Percentiles rank a stretch among this genome's conserved stretches.
Evolutionary conservation across 2,329 filamentous ascomycete genomes (phyloP).

Genomic region (Thermoascus crustaceus): DNA sequence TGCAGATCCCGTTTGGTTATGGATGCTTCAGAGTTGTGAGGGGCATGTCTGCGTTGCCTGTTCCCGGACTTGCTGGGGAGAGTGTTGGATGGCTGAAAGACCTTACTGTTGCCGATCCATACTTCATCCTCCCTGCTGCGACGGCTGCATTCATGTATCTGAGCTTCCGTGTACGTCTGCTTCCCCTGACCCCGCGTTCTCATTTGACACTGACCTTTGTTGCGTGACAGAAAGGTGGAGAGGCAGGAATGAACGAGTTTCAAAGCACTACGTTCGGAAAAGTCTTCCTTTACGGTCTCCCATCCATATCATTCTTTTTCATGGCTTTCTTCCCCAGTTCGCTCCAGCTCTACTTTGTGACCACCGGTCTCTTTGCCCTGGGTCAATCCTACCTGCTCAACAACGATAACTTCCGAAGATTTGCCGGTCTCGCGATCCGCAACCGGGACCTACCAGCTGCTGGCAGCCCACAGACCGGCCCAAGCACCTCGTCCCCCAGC

Average conservation of each 20-base stretch:
- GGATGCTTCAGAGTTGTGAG: constrained; percentile 72
- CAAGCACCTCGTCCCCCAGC: constrained; percentile 5
- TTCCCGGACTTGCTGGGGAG: constrained; percentile 66
- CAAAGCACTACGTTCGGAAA: constrained; percentile 21
- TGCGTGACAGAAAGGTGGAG: constrained; percentile 28
- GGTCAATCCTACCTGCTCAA: constrained; percentile 42
- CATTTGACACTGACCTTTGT: too few species aligned
- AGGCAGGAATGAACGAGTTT: constrained; percentile 27
- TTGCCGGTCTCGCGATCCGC: constrained; percentile 18
- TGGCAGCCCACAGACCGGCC: constrained; percentile 3
- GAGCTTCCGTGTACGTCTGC: constrained; percentile 50
- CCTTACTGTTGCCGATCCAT: constrained; percentile 68
- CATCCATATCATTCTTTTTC: constrained; percentile 45
- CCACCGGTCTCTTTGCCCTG: constrained; percentile 28
- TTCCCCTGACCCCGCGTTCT: background rate
- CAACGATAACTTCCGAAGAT: constrained; percentile 21
- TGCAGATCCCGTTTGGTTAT: constrained; percentile 65
- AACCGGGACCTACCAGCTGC: constrained; percentile 6
- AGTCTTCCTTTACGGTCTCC: constrained; percentile 39
- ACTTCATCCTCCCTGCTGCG: constrained; percentile 60
- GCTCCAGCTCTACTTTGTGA: constrained; percentile 57
- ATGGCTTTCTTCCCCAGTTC: constrained; percentile 49
- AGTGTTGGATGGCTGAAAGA: constrained; percentile 72
- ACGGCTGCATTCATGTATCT: constrained; percentile 51
- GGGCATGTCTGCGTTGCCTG: constrained; percentile 67